Evolutionary conservation across 371 early-diverging fungal genomes (phyloP).

Genomic region (Mortierella sp.): DNA sequence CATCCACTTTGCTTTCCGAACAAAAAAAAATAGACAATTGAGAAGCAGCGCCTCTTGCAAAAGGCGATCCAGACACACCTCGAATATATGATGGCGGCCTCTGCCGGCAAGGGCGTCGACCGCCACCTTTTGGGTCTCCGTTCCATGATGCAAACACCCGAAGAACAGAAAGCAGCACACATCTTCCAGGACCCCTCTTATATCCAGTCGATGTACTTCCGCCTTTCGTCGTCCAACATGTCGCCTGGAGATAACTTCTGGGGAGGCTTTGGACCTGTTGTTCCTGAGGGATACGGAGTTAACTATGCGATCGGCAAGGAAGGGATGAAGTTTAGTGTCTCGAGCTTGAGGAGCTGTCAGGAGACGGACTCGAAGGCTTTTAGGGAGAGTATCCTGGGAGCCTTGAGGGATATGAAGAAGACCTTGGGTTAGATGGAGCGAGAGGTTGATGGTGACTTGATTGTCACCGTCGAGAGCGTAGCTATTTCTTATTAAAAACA

Average conservation of each 20-base stretch:
- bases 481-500: not conserved
- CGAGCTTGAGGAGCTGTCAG: slow-evolving; percentile 66
- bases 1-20: not conserved
- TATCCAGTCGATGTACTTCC: slow-evolving; percentile 71
- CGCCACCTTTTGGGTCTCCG: slow-evolving; percentile 86
- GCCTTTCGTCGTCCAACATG: slow-evolving; percentile 82
- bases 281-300: slow-evolving; percentile 86
- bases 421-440: slow-evolving; percentile 24
- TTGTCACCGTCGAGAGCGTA: too few relatives aligned
- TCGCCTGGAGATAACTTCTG: slow-evolving; percentile 79
- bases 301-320: slow-evolving; percentile 90
- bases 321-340: slow-evolving; percentile 84
- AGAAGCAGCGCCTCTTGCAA: slow-evolving; percentile 70
- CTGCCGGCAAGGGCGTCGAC: slow-evolving; percentile 77
- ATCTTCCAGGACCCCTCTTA: slow-evolving; percentile 80
- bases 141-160: slow-evolving; percentile 65
- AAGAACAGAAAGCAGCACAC: slow-evolving; percentile 64
- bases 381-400: slow-evolving; percentile 66
- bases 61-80: slow-evolving; percentile 74
- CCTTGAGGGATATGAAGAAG: slow-evolving; percentile 71
- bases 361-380: slow-evolving; percentile 68
- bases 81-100: slow-evolving; percentile 76
- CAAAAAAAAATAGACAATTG: slow-evolving; percentile 59
- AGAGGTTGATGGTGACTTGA: not conserved
- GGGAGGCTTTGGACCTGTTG: slow-evolving; percentile 86